Evolutionary conservation across 1,284 basidiomycete genomes (phyloP), one percentile per base, ranked within the genome.

Genomic region (Cutaneotrichosporon sp.): DNA sequence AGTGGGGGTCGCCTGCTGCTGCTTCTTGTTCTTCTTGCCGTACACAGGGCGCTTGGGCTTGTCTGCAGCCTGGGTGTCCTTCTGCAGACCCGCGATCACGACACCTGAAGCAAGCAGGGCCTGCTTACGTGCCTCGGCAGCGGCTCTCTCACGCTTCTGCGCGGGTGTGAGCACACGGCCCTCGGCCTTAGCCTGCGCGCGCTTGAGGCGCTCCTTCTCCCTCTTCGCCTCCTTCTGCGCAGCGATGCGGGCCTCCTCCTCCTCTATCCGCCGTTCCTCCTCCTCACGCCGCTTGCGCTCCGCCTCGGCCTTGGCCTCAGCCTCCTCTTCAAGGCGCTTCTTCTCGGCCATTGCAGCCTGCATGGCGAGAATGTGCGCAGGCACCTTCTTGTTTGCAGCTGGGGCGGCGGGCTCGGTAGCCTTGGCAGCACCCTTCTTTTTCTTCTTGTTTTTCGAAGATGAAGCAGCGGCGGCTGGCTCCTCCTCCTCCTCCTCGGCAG

Each of bases 131-230:
- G 90, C 83, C 73, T 97, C 93, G 8, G 92, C 93, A 55, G 86
- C 87, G 16, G 88, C 87, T 63, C 83, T 86, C 72, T 97, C 93
- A 66, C 90, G 88, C 76, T 93, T 97, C 74, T 98, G 93, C 76
- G 96, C 97, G 70, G 92, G 90, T 6, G 92, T 96, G 42, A 97
- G 80, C 27, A 91, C 77, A 50, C 87, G 83, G 29, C 92, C 92
- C 75, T 96, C 91, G 70, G 91, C 92, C 79, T 87, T 89, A 20
- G 87, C 84, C 75, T 92, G 92, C 38, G 60, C 65, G 47, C 49
- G 59, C 63, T 66, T 67, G 54, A 88, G 89, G 82, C 90, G 91
- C 77, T 96, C 92, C 71, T 88, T 91, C 65, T 92, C 88, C 73
- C 90, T 92, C 77, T 79, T 86, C 49, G 84, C 80, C 60, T 84